Percentiles rank a stretch among this genome's conserved stretches.
These are phyloP conservation scores for Zygosaccharomyces bisporus DNA, from an alignment of 805 yeast genomes.

Conservation along the genomic window DNA sequence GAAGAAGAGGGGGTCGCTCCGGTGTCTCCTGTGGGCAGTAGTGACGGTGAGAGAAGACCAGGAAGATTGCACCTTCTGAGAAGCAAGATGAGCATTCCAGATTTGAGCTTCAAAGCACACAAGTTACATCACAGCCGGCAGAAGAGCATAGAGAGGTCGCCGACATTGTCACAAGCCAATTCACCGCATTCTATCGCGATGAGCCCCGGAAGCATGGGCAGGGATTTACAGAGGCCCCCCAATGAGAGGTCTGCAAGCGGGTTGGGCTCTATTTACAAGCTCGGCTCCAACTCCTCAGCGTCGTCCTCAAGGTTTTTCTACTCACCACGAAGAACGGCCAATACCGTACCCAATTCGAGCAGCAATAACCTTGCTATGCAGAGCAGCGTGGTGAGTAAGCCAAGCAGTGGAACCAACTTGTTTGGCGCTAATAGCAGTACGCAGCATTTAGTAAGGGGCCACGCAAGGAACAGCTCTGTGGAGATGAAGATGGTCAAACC, in stretches of 20 bases:
- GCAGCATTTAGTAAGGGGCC: constrained; percentile 6
- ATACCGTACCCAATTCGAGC: background rate
- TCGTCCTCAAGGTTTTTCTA: constrained; percentile 9
- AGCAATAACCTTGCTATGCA: background rate
- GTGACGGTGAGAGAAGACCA: constrained; percentile 7
- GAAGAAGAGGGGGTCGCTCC: background rate
- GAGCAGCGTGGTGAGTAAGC: background rate
- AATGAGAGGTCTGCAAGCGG: constrained; percentile 4
- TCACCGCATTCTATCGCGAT: constrained; percentile 2
- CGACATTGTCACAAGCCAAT: constrained; percentile 1
- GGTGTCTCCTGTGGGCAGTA: background rate
- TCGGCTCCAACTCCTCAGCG: constrained; percentile 5
- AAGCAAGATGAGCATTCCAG: constrained; percentile 25
- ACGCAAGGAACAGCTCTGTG: constrained; percentile 12
- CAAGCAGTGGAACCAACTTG: constrained; percentile 1
- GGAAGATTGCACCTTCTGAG: constrained; percentile 23
- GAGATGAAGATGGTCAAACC: constrained; percentile 11
- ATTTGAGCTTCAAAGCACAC: constrained; percentile 16
- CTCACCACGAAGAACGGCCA: constrained; percentile 12
- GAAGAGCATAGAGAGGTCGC: constrained; percentile 8
- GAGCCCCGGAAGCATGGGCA: constrained; percentile 3
- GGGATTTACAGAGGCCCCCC: background rate
- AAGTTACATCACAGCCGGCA: constrained; percentile 6
- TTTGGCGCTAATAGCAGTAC: constrained; percentile 1
- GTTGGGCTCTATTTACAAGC: background rate